Conservation (phyloP, 2,329 filamentous ascomycete species). For the Pseudohalonectria lignicola region DNA sequence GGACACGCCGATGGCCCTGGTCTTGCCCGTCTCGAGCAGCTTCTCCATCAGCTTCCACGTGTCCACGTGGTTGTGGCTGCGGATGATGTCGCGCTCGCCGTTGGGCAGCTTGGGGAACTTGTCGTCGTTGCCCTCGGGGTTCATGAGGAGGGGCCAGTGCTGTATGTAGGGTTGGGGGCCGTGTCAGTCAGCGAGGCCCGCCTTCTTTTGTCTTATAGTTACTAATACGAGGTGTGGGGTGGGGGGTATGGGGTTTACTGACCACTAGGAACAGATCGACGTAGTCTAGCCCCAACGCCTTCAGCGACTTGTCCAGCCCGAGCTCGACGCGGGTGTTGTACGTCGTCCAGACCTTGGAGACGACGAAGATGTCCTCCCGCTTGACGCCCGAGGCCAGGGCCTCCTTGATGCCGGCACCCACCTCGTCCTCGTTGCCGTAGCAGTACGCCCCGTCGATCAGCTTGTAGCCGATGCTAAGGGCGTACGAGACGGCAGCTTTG, state of each 20-base stretch:
- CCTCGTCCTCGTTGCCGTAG: conserved; percentile 75
- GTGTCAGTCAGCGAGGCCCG: too few species aligned
- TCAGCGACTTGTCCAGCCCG: conserved; percentile 61
- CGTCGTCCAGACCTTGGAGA: conserved; percentile 77
- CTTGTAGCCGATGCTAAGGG: conserved; percentile 45
- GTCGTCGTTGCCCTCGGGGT: conserved; percentile 63
- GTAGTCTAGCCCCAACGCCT: conserved; percentile 66
- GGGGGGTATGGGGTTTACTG: too few species aligned
- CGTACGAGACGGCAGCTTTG: conserved; percentile 43
- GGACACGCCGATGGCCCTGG: conserved; percentile 41
- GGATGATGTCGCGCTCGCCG: conserved; percentile 63
- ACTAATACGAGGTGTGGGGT: too few species aligned
- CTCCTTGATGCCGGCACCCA: conserved; percentile 65
- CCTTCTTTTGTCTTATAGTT: too few species aligned
- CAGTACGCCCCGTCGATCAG: conserved; percentile 65
- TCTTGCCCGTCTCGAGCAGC: conserved; percentile 48
- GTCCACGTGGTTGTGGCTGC: conserved; percentile 57
- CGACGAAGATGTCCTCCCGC: conserved; percentile 72
- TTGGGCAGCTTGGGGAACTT: conserved; percentile 65
- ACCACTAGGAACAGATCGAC: conserved; percentile 68
- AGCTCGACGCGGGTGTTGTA: conserved; percentile 62
- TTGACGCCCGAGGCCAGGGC: conserved; percentile 60
- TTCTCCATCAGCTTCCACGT: conserved; percentile 72
- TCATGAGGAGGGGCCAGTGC: conserved; percentile 78
- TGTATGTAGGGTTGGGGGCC: too few species aligned